Conservation (phyloP, 192 early-diverging fungal species). For the Gorgonomyces haynaldii region DNA sequence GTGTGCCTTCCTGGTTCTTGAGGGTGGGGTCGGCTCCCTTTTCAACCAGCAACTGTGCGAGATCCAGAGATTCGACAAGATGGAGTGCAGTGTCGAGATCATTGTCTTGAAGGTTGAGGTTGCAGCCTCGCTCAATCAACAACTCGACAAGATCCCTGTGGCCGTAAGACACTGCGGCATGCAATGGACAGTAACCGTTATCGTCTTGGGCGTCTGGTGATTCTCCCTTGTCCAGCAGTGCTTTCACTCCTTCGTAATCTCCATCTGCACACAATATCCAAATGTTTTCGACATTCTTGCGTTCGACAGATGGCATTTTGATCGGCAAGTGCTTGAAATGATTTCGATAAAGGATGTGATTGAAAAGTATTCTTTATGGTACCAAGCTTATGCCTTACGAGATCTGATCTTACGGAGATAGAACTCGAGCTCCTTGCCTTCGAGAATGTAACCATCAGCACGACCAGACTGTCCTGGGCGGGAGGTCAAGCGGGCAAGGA, state of each 20-base stretch:
- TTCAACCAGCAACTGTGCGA: constrained; percentile 52
- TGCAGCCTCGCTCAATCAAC: constrained; percentile 45
- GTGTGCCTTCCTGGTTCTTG: constrained; percentile 49
- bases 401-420: constrained; percentile 80
- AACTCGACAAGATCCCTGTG: constrained; percentile 55
- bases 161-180: constrained; percentile 67
- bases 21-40: constrained; percentile 54
- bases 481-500: constrained; percentile 82
- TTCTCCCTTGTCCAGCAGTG: neutral
- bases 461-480: constrained; percentile 97
- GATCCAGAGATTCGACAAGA: constrained; percentile 57
- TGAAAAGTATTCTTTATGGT: neutral
- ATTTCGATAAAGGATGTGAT: too few relatives aligned
- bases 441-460: constrained; percentile 95
- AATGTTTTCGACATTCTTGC: too few relatives aligned
- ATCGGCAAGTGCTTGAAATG: too few relatives aligned
- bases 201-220: constrained; percentile 51
- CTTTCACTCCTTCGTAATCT: constrained; percentile 44
- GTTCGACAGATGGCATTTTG: too few relatives aligned
- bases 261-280: constrained; percentile 62
- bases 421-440: constrained; percentile 99
- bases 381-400: constrained; percentile 59
- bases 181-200: constrained; percentile 70
- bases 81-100: constrained; percentile 80
- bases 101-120: constrained; percentile 59